These are phyloP conservation scores for Emergomyces orientalis DNA, from an alignment of 2,329 filamentous ascomycete genomes.

Conservation along the genomic window DNA sequence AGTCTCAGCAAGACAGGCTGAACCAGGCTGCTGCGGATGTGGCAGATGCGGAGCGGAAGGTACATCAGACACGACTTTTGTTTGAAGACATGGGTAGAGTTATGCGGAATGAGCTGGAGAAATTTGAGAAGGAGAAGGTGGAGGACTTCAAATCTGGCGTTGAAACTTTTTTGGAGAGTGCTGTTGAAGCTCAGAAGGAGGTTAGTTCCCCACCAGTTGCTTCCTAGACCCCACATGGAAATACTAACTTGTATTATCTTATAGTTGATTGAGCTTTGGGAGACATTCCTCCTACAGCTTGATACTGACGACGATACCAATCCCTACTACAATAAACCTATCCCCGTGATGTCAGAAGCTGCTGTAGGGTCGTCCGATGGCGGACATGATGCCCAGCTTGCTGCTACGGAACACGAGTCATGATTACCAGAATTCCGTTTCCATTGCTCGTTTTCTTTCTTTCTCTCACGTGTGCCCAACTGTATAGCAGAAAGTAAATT, in stretches of 20 bases:
- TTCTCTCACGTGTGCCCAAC: not conserved
- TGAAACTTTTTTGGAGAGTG: slow-evolving; percentile 93
- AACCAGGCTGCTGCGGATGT: slow-evolving; percentile 90
- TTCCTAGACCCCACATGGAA: not conserved
- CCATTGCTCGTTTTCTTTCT: not conserved
- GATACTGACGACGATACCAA: slow-evolving; percentile 80
- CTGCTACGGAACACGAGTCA: slow-evolving; percentile 7
- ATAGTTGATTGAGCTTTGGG: slow-evolving; percentile 86
- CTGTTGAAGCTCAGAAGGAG: slow-evolving; percentile 97
- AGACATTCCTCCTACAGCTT: slow-evolving; percentile 92
- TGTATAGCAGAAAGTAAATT: slow-evolving; percentile 5
- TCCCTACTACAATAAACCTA: slow-evolving; percentile 34
- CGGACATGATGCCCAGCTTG: slow-evolving; percentile 4
- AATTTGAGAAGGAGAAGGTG: slow-evolving; percentile 94
- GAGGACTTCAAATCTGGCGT: slow-evolving; percentile 98
- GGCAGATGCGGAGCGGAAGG: slow-evolving; percentile 84
- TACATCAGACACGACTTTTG: slow-evolving; percentile 77
- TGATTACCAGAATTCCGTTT: not conserved
- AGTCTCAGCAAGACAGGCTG: slow-evolving; percentile 89
- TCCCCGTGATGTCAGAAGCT: slow-evolving; percentile 12
- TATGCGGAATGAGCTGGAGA: slow-evolving; percentile 82
- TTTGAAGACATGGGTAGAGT: slow-evolving; percentile 97
- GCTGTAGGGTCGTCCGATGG: slow-evolving; percentile 10
- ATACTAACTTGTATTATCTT: slow-evolving; percentile 33
- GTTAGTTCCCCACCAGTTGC: slow-evolving; percentile 41